Evolutionary conservation across 2,329 filamentous ascomycete species (phyloP).

Genomic region (Pseudogymnoascus sp.): DNA sequence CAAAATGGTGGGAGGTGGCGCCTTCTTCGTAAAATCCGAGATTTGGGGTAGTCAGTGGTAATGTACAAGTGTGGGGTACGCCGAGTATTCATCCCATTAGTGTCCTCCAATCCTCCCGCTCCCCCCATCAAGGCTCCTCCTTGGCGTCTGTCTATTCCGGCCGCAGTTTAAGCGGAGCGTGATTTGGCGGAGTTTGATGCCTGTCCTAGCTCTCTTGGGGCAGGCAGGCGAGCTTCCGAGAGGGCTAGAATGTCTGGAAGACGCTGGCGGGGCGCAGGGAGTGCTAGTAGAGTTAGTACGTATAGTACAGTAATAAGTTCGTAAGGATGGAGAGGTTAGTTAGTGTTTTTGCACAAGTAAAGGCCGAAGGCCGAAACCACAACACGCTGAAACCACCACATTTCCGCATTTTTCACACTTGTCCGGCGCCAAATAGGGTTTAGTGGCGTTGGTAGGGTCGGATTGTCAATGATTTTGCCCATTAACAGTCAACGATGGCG

Average conservation of each 20-base stretch:
- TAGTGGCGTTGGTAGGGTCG: background rate
- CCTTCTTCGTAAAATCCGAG: background rate
- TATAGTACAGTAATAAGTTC: background rate
- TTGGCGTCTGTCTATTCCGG: background rate
- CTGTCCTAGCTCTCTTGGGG: background rate
- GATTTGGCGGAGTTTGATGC: background rate
- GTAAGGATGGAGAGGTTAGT: background rate
- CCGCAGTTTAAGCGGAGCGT: slow-evolving; percentile 1
- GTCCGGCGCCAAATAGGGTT: background rate
- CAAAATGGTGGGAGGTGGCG: background rate
- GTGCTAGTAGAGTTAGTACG: background rate
- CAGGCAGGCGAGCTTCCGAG: background rate
- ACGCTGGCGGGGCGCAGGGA: background rate
- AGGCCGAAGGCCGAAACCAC: background rate
- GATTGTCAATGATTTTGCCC: background rate
- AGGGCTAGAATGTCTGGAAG: background rate
- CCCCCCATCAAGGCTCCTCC: background rate
- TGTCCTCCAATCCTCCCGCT: background rate
- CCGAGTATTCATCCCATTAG: background rate
- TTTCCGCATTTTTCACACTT: background rate
- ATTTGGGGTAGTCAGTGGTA: background rate
- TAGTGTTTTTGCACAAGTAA: background rate
- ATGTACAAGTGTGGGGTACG: background rate
- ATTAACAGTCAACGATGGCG: background rate
- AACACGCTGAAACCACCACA: background rate